A percentile compares a stretch with the other conserved stretches of the same genome.
Conservation (phyloP, 768 basidiomycete species). For the Agaricus blazei region DNA sequence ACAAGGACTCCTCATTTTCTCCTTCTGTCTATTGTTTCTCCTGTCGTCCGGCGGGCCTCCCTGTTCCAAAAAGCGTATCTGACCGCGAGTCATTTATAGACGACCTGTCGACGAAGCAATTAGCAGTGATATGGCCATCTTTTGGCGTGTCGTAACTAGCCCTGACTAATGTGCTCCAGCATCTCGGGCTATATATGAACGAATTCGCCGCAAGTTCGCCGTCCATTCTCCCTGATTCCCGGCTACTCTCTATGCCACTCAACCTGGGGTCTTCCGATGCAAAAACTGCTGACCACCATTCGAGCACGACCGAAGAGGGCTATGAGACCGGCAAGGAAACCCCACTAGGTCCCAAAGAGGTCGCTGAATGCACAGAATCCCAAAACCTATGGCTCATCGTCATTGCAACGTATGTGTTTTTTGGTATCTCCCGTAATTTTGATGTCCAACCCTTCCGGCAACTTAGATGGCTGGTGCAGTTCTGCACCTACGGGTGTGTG, state of each 20-base stretch:
- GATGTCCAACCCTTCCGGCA: neutral
- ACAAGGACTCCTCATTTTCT: neutral
- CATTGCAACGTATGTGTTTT: conserved; percentile 33
- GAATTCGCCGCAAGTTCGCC: neutral
- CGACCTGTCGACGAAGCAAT: neutral
- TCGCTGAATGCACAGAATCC: conserved; percentile 16
- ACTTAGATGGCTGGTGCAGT: conserved; percentile 36
- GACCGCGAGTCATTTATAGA: neutral
- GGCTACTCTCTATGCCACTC: neutral
- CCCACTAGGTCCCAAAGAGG: neutral
- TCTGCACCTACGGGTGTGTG: conserved; percentile 40
- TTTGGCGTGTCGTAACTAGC: conserved; percentile 6
- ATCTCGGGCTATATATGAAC: conserved; percentile 18
- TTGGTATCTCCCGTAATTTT: neutral
- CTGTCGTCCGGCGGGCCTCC: neutral
- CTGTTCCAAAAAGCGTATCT: conserved; percentile 5
- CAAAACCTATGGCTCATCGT: conserved; percentile 38
- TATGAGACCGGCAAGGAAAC: neutral
- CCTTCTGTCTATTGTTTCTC: neutral
- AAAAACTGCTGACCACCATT: neutral
- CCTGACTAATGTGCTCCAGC: conserved; percentile 1
- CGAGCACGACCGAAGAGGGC: neutral
- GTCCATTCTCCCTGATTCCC: neutral
- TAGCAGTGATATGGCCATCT: neutral
- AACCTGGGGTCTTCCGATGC: neutral